phyloP scores from a whole-genome alignment of 2,329 filamentous ascomycete genomes.

The Fusarium begoniae region DNA sequence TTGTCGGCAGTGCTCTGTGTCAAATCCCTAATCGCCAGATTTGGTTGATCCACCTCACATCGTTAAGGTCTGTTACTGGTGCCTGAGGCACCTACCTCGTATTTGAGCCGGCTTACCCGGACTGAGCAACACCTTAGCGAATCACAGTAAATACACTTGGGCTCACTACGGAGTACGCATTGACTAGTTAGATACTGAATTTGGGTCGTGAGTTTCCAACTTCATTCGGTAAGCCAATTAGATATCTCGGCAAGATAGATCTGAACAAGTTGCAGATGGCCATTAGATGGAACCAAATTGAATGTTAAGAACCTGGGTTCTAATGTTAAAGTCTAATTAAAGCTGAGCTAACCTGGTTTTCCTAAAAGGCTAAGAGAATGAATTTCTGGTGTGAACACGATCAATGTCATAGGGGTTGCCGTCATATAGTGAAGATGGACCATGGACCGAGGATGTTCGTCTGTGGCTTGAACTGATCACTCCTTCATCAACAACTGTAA shows the following conservation, averaged over 20 bases:
- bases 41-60: background rate
- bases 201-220: background rate
- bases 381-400: background rate
- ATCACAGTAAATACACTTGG: background rate
- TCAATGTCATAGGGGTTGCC: background rate
- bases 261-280: rapidly evolving
- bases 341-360: no score
- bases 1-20: no score
- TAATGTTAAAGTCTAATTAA: background rate
- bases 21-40: background rate
- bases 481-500: background rate
- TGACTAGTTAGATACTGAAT: background rate
- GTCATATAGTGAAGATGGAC: background rate
- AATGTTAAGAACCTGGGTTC: background rate
- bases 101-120: no score
- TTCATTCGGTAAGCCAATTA: background rate
- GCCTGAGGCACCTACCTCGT: no score
- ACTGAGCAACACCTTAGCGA: no score
- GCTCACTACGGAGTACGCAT: background rate
- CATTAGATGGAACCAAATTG: rapidly evolving
- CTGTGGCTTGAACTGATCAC: background rate
- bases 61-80: background rate
- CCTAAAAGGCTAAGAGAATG: background rate
- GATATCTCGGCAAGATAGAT: background rate
- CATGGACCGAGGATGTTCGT: background rate